Base-by-base conservation (phyloP, 1,284 basidiomycete species). In the Apiotrichum siamense region DNA sequence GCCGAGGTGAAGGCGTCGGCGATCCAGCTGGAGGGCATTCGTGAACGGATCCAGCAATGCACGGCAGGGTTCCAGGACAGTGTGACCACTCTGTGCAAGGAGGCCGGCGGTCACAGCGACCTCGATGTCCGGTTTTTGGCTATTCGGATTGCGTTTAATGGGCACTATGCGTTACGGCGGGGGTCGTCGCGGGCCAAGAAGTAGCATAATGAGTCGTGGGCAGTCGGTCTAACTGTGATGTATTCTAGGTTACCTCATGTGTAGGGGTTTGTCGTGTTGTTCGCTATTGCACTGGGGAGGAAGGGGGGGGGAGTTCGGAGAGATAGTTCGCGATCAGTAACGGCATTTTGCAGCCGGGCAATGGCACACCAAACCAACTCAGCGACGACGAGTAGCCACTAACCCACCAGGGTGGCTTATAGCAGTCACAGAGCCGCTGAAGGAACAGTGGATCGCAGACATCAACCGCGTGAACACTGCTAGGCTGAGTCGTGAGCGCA, bases 71-170 rank as follows among this genome's bases (percentile, higher is more conserved):
- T 72, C 58, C 65, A 67, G 50, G 61, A 69, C 53, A 56, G 62
- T 1, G 56, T 73, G 27, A 55, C 61, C 10, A 57, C 57, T n/a
- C 59, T 75, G 37, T 70, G 68, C 46, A 66, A 68, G 39, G 61
- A 68, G 37, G 63, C 71, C 1, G 71, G 64, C n/a, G 49, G 58
- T 13, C 69, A 74, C 55, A 54, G 64, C 24, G 69, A 73, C 58
- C 60, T 73, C 27, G 74, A 76, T 52, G 62, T 76, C 23, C 56
- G 72, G 42, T 75, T 76, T 49, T 62, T 76, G 54, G 73, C 70
- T 10, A 69, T 75, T 37, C 55, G 74, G 20, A 63, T 75, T 38
- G 70, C 70, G 17, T 76, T 74, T 55, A 75, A 75, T 55, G 72
- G 72, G 25, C 63, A 71, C 51, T 74, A 72, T 53, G 59, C 61